A percentile compares a stretch with the other conserved stretches of the same genome.
These are phyloP conservation scores for Blumeriella jaapii DNA, from an alignment of 2,329 filamentous ascomycete species.

Conservation along the genomic window DNA sequence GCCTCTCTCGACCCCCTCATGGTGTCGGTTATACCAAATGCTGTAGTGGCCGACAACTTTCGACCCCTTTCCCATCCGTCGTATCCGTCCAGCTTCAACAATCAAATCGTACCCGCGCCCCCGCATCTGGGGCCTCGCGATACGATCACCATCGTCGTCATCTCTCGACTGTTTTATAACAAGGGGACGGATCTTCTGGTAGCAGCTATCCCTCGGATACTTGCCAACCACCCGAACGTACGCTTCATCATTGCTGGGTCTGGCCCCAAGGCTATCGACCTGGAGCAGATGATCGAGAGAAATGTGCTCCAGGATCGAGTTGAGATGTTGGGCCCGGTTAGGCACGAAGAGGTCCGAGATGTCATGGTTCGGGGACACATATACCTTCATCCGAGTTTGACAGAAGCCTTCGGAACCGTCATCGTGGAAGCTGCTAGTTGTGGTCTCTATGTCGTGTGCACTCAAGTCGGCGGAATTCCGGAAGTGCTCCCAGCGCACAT, in stretches of 20 bases:
- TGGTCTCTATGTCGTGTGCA: constrained; percentile 92
- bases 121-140: constrained; percentile 70
- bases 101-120: constrained; percentile 35
- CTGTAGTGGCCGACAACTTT: constrained; percentile 94
- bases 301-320: constrained; percentile 90
- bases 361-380: constrained; percentile 97
- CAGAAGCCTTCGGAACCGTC: constrained; percentile 94
- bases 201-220: constrained; percentile 84
- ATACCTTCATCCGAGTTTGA: constrained; percentile 88
- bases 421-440: constrained; percentile 96
- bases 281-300: constrained; percentile 96
- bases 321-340: constrained; percentile 79
- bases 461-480: constrained; percentile 90
- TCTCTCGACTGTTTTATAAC: constrained; percentile 96
- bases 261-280: constrained; percentile 90
- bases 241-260: constrained; percentile 95
- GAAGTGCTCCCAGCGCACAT: constrained; percentile 93
- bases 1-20: constrained; percentile 91
- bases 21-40: constrained; percentile 97
- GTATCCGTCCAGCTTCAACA: constrained; percentile 30
- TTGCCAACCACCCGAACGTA: constrained; percentile 81
- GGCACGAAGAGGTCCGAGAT: constrained; percentile 92
- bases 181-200: constrained; percentile 97
- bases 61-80: constrained; percentile 50
- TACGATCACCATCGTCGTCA: constrained; percentile 90